A percentile compares a stretch with the other conserved stretches of the same genome.
These are phyloP conservation scores for Fragaria iinumae DNA, from an alignment of 306 rosid genomes.

Conservation along the genomic window DNA sequence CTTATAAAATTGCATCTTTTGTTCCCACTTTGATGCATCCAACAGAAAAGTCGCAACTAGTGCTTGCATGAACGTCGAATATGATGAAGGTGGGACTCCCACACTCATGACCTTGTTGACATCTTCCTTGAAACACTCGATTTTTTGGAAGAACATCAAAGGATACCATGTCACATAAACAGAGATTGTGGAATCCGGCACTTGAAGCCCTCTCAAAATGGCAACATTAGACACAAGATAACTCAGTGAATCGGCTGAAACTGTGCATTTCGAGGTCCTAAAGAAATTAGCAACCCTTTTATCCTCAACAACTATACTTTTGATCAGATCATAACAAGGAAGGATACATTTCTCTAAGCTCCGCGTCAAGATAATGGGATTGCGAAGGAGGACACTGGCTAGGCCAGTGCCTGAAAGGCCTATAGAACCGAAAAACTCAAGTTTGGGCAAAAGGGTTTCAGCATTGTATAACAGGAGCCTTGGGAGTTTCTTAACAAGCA, in stretches of 20 bases:
- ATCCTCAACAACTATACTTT: neutral
- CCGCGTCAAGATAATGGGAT: neutral
- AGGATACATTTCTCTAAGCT: neutral
- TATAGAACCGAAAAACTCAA: neutral
- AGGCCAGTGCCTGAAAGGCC: neutral
- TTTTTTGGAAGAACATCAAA: neutral
- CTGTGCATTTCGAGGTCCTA: neutral
- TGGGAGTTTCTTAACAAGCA: neutral
- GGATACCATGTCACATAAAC: neutral
- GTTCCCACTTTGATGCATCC: neutral
- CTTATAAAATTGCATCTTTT: neutral
- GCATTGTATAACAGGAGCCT: neutral
- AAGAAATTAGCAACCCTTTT: neutral
- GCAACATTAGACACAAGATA: neutral
- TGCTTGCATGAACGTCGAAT: neutral
- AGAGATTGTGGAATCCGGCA: neutral
- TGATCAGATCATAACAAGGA: neutral
- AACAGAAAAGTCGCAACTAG: neutral
- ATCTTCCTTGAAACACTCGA: neutral
- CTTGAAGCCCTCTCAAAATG: neutral
- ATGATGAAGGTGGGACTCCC: neutral
- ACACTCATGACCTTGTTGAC: neutral
- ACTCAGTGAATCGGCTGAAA: neutral
- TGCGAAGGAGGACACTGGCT: neutral
- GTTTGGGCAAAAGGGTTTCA: neutral